Base-by-base conservation (phyloP, 1,284 basidiomycete genomes). In the Sphaerobolus stellatus region DNA sequence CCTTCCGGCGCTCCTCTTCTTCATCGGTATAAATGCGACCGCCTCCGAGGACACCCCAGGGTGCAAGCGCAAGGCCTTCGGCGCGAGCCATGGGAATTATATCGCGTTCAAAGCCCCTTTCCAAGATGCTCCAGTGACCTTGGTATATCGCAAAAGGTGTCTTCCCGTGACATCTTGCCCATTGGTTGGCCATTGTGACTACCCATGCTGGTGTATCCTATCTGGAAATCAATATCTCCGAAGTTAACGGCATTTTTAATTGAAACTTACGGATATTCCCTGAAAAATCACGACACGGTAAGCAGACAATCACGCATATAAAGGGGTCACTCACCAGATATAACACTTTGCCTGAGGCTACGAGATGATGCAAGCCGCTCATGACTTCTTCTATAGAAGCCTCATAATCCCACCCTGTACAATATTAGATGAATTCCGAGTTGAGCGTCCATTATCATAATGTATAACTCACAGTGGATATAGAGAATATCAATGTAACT, bases 91-190 rank as follows among this genome's bases (percentile, higher is more conserved):
- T 81, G 2, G 78, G 79, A 30, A 82, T 71, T 49, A 82, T 79
- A 6, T 82, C 80, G 5, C 78, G 66, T 66, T 81, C 79, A 48
- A 80, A 71, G 33, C 72, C 71, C 16, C 79, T 71, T 9, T 66
- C 45, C 52, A 78, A 65, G n/a, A 79, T 68, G 56, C 70, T 79
- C 79, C 80, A 82, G 24, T 61, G 59, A 18, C 80, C 80, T 60
- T 82, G 79, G 59, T 82, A 82, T 55, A 82, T 70, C 3, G 72
- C 68, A 59, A 82, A 82, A 1, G 76, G 78, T 0, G 76, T 74
- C 61, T 78, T 72, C 13, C 74, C 76, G 40, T 74, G 68, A 22
- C 73, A 67, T 5, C 70, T 59, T 1, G 70, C 70, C 30, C 72
- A 75, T 44, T 69, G 67, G 52, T 75, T 74, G 8, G 71, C 72